Percentiles rank a stretch among this genome's conserved stretches.
phyloP scores from a whole-genome alignment of 2,329 filamentous ascomycete species.

The Exophiala sp. region DNA sequence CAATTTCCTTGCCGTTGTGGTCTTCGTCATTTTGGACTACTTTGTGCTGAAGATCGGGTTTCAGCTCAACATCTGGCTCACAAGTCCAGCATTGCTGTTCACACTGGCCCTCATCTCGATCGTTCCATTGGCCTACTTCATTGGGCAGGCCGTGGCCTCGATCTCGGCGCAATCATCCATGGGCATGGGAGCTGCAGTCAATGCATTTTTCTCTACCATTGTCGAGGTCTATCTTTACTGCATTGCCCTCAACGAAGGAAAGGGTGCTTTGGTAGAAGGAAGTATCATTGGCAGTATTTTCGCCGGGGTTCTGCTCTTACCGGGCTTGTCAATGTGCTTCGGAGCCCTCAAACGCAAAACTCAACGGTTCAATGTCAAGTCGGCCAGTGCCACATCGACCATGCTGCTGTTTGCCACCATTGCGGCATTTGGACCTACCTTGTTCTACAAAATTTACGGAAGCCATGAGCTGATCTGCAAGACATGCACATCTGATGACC shows the following conservation, averaged over 20 bases:
- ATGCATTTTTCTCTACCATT: conserved; percentile 95
- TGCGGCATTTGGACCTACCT: conserved; percentile 87
- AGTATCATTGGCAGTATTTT: conserved; percentile 98
- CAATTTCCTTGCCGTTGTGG: conserved; percentile 89
- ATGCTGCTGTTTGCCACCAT: conserved; percentile 97
- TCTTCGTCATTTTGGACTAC: conserved; percentile 93
- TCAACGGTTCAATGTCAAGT: conserved; percentile 94
- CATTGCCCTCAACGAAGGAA: conserved; percentile 86
- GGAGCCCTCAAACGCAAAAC: conserved; percentile 97
- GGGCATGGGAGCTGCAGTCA: conserved; percentile 94
- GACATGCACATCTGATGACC: conserved; percentile 55
- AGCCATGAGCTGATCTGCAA: conserved; percentile 91
- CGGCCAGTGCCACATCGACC: conserved; percentile 92
- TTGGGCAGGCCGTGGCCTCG: conserved; percentile 94
- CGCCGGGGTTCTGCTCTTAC: conserved; percentile 89
- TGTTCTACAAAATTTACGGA: conserved; percentile 98
- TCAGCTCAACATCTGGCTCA: conserved; percentile 68
- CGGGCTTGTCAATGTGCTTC: conserved; percentile 97
- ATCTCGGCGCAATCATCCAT: conserved; percentile 98
- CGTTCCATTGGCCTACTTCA: conserved; percentile 96
- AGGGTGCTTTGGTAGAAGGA: conserved; percentile 87
- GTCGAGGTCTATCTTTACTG: conserved; percentile 98
- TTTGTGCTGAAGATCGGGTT: conserved; percentile 68
- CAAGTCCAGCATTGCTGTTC: conserved; percentile 82
- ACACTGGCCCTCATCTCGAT: conserved; percentile 81